These are phyloP conservation scores for Apiotrichum laibachii DNA, from an alignment of 1,284 basidiomycete genomes.

Conservation along the genomic window DNA sequence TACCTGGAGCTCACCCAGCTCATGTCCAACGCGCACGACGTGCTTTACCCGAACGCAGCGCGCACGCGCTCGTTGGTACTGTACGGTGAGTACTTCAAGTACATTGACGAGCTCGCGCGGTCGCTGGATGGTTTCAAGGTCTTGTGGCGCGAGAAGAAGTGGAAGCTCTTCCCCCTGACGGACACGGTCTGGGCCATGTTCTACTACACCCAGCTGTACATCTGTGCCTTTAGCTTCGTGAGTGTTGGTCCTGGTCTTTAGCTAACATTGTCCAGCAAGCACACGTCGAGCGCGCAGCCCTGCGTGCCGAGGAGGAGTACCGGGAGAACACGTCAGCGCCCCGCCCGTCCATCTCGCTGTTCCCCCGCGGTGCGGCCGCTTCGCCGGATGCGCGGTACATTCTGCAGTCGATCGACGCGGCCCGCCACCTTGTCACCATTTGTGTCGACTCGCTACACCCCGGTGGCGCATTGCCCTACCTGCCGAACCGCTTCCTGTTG, in stretches of 20 bases:
- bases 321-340: slow-evolving; percentile 19
- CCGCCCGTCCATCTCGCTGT: slow-evolving; percentile 36
- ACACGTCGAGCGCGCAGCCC: slow-evolving; percentile 49
- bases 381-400: slow-evolving; percentile 50
- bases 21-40: slow-evolving; percentile 50
- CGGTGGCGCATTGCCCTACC: slow-evolving; percentile 46
- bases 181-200: slow-evolving; percentile 47
- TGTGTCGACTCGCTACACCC: slow-evolving; percentile 48
- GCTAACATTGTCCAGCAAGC: slow-evolving; percentile 37
- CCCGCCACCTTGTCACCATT: slow-evolving; percentile 45
- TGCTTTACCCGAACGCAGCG: slow-evolving; percentile 47
- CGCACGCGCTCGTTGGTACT: slow-evolving; percentile 46
- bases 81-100: slow-evolving; percentile 49
- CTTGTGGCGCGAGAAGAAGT: slow-evolving; percentile 46
- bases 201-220: slow-evolving; percentile 47
- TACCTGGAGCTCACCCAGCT: slow-evolving; percentile 51
- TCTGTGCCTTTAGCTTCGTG: slow-evolving; percentile 51
- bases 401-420: slow-evolving; percentile 48
- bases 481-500: slow-evolving; percentile 47
- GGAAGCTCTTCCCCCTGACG: slow-evolving; percentile 41
- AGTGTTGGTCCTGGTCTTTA: slow-evolving; percentile 13
- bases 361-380: slow-evolving; percentile 47
- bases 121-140: slow-evolving; percentile 49
- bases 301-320: slow-evolving; percentile 43
- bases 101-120: slow-evolving; percentile 48